These are phyloP conservation scores for Trichoderma sp. DNA, from an alignment of 2,329 filamentous ascomycete species.

Conservation along the genomic window DNA sequence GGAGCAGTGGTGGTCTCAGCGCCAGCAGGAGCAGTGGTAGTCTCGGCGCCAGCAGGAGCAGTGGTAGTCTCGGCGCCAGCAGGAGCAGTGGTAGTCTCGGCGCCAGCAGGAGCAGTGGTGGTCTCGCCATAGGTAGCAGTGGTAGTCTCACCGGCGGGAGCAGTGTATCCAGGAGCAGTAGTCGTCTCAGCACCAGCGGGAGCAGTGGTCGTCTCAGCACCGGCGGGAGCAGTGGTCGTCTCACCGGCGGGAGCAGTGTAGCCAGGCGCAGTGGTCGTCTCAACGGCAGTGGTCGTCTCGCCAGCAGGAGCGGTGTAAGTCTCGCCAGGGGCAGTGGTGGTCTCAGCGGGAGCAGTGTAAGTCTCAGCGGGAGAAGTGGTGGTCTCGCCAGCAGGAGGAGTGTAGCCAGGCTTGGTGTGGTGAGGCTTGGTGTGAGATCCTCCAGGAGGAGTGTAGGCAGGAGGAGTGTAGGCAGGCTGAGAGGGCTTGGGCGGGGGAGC, in stretches of 20 bases:
- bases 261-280: slow-evolving; percentile 26
- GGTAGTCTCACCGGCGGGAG: neutral
- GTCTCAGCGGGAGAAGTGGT: slow-evolving; percentile 9
- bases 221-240: slow-evolving; percentile 17
- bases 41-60: slow-evolving; percentile 5
- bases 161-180: neutral
- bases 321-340: neutral
- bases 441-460: slow-evolving; percentile 3
- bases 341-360: slow-evolving; percentile 4
- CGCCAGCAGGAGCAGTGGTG: neutral
- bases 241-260: slow-evolving; percentile 20
- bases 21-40: slow-evolving; percentile 4
- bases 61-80: slow-evolving; percentile 22
- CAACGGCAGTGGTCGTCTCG: slow-evolving; percentile 19
- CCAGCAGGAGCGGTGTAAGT: slow-evolving; percentile 16
- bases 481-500: slow-evolving; percentile 1
- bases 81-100: slow-evolving; percentile 22
- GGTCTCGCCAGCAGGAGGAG: neutral
- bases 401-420: slow-evolving; percentile 8
- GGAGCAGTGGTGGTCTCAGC: slow-evolving; percentile 22
- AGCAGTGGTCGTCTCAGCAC: neutral
- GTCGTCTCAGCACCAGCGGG: neutral
- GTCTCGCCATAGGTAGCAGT: neutral
- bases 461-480: neutral
- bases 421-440: neutral